Evolutionary conservation across 2,329 filamentous ascomycete genomes (phyloP).

Genomic region (Pseudogymnoascus sp.): DNA sequence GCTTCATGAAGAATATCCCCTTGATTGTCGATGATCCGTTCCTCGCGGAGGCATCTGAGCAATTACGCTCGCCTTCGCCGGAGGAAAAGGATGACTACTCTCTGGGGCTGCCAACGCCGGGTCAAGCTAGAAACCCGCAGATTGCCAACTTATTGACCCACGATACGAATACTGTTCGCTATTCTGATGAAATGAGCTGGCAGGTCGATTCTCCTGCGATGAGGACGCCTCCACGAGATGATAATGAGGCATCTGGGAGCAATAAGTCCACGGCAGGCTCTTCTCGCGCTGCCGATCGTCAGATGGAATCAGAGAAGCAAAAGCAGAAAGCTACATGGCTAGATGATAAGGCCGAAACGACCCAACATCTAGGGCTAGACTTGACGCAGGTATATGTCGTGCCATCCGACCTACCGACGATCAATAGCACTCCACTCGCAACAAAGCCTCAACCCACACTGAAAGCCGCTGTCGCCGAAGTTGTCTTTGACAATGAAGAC

Average conservation of each 20-base stretch:
- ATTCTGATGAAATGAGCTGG: conserved; percentile 12
- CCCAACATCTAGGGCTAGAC: background rate
- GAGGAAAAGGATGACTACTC: conserved; percentile 20
- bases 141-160: background rate
- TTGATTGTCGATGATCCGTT: conserved; percentile 18
- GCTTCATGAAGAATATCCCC: background rate
- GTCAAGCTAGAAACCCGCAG: conserved; percentile 13
- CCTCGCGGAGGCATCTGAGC: conserved; percentile 9
- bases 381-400: background rate
- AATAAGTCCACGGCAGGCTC: background rate
- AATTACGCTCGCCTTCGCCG: conserved; percentile 16
- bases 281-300: background rate
- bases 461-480: conserved; percentile 2
- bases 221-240: background rate
- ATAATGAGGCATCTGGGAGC: background rate
- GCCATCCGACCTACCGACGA: background rate
- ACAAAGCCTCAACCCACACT: background rate
- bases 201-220: conserved; percentile 7
- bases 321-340: background rate
- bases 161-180: background rate
- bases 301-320: background rate
- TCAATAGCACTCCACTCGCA: background rate
- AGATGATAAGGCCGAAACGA: background rate
- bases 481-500: conserved; percentile 23
- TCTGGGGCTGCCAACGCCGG: conserved; percentile 16